Conservation (phyloP, 495 filamentous ascomycete genomes). For the Penicillium cinerascens region DNA sequence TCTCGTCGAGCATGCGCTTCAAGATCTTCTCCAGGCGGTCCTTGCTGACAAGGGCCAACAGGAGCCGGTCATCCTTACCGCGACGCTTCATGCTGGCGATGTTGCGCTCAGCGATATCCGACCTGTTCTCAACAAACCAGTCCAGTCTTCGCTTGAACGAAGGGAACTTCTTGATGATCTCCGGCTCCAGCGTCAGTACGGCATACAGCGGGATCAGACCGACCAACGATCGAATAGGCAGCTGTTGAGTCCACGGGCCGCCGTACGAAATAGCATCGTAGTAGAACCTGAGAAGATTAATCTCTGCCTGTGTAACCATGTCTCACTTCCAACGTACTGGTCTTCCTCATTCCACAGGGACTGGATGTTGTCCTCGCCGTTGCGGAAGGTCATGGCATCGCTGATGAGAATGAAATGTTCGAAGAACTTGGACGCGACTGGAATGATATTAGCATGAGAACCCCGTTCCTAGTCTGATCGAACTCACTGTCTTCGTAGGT, state of each 20-base stretch:
- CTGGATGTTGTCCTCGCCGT: slow-evolving; percentile 65
- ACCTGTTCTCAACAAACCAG: slow-evolving; percentile 86
- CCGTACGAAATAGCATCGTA: slow-evolving; percentile 97
- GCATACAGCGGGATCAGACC: slow-evolving; percentile 92
- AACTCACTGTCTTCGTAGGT: slow-evolving; percentile 82
- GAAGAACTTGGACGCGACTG: slow-evolving; percentile 93
- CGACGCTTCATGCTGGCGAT: slow-evolving; percentile 85
- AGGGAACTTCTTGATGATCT: slow-evolving; percentile 86
- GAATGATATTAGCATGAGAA: slow-evolving; percentile 8
- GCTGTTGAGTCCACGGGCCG: slow-evolving; percentile 85
- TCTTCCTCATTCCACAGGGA: slow-evolving; percentile 95
- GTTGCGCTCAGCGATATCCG: slow-evolving; percentile 84
- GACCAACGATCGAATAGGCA: slow-evolving; percentile 87
- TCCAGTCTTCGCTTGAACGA: slow-evolving; percentile 89
- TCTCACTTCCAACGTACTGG: slow-evolving; percentile 38
- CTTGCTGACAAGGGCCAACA: slow-evolving; percentile 84
- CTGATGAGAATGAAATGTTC: slow-evolving; percentile 97
- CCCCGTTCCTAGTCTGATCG: no score
- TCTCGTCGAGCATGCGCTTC: slow-evolving; percentile 87
- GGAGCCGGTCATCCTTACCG: slow-evolving; percentile 81
- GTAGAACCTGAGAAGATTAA: slow-evolving; percentile 62
- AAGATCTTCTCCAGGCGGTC: slow-evolving; percentile 83
- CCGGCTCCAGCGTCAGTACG: slow-evolving; percentile 86
- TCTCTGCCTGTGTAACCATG: background rate
- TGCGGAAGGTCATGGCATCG: slow-evolving; percentile 92